Base-by-base conservation (phyloP, 1,284 basidiomycete genomes). In the Cutaneotrichosporon cyanovorans region DNA sequence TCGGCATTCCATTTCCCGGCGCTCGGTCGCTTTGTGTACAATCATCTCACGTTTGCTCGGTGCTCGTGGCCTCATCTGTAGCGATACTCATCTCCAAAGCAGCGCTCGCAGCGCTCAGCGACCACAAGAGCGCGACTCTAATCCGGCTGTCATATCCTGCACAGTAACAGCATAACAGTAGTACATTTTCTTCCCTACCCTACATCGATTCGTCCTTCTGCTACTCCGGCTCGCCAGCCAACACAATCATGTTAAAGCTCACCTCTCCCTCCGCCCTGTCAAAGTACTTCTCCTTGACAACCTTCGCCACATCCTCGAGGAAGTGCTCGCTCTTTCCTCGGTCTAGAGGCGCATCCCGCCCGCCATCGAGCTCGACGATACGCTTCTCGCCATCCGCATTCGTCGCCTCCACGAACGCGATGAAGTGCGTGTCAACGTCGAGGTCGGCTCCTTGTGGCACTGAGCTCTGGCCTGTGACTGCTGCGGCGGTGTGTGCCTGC, bases 311-410 rank as follows among this genome's bases (percentile, higher is more conserved):
- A 56, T 86, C 84, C 83, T 87, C 46, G 34, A 89, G 70, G 35
- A 91, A 73, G 62, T 84, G 19, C 48, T 50, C 72, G 42, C 61
- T 81, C 34, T 73, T 71, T 2, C 89, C 89, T 56, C 83, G 76
- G 64, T 92, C 88, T 50, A 91, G 74, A 0, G 88, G 87, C 2
- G 84, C 85, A 5, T 66, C 71, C 34, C 89, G 72, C 0, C 55
- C 53, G 2, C 89, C 89, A 67, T 92, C 89, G 34, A 93, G 74
- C 68, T 92, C 89, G 40, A 91, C 73, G 5, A 92, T 69, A 31
- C 83, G 76, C 67, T 66, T 58, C 46, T 71, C 60, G 44, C 72
- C 63, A 8, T 67, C 56, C 34, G 50, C 58, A 37, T 59, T 67
- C 38, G 62, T 54, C 0, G 82, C 84, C 55, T 78, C 76, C 33